phyloP scores from a whole-genome alignment of 768 basidiomycete species.

The Clitopilus passeckerianus region DNA sequence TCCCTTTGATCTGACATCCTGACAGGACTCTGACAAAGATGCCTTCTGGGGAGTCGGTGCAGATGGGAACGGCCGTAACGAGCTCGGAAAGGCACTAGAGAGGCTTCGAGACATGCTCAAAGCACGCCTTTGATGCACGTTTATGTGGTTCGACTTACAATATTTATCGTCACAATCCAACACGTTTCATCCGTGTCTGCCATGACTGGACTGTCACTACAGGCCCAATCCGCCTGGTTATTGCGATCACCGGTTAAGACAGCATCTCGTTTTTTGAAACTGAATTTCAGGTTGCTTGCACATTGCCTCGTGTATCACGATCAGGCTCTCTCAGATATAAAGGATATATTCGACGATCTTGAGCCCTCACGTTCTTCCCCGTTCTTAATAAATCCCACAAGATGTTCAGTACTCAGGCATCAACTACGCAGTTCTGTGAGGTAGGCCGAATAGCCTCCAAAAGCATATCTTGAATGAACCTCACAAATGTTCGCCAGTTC shows the following conservation, averaged over 20 bases:
- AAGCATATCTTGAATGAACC: background rate
- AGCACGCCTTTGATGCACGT: conserved; percentile 9
- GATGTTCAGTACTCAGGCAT: conserved; percentile 9
- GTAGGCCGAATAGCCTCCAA: conserved; percentile 18
- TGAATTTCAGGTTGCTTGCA: too few species aligned
- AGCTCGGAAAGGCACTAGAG: conserved; percentile 67
- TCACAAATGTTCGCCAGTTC: conserved; percentile 27
- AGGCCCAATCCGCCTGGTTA: too few species aligned
- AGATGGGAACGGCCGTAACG: conserved; percentile 63
- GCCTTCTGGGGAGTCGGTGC: conserved; percentile 75
- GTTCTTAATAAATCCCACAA: conserved; percentile 45
- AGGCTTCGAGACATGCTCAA: conserved; percentile 55
- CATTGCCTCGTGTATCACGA: too few species aligned
- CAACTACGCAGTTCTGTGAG: conserved; percentile 31
- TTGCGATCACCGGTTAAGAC: too few species aligned
- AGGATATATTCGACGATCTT: too few species aligned
- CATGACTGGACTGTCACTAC: conserved; percentile 43
- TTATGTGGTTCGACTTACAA: background rate
- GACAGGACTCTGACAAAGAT: conserved; percentile 69
- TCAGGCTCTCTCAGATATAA: too few species aligned
- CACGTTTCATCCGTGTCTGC: conserved; percentile 44
- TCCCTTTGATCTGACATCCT: conserved; percentile 4
- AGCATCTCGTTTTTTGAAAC: too few species aligned
- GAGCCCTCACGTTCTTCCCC: conserved; percentile 20
- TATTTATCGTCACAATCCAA: background rate